These are phyloP conservation scores for Calendula officinalis DNA, from an alignment of 129 eudicot species.

Conservation along the genomic window DNA sequence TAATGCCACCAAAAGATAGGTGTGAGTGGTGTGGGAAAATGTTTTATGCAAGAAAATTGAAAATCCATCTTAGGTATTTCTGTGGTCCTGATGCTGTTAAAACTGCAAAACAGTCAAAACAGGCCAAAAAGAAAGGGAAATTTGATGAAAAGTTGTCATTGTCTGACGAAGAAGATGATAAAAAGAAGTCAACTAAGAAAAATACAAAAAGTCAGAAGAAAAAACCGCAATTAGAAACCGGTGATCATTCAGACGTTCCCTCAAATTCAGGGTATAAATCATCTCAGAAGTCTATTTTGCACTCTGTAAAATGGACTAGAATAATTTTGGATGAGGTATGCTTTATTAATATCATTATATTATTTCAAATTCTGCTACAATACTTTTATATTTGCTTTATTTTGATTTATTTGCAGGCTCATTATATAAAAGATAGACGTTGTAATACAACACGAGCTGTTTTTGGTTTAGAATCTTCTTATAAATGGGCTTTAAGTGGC, in stretches of 20 bases:
- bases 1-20: slow-evolving; percentile 76
- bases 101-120: slow-evolving; percentile 79
- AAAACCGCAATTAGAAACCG: slow-evolving; percentile 24
- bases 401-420: slow-evolving; percentile 56
- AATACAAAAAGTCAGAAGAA: slow-evolving; percentile 28
- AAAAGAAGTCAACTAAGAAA: slow-evolving; percentile 26
- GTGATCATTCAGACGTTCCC: slow-evolving; percentile 26
- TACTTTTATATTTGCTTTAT: not conserved
- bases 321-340: slow-evolving; percentile 85
- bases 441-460: slow-evolving; percentile 87
- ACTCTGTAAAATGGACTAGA: slow-evolving; percentile 80
- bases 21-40: slow-evolving; percentile 81
- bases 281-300: slow-evolving; percentile 55
- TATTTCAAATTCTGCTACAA: not conserved
- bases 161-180: slow-evolving; percentile 30
- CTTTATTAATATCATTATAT: not conserved
- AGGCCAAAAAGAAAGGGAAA: slow-evolving; percentile 51
- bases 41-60: slow-evolving; percentile 44
- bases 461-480: slow-evolving; percentile 78
- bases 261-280: slow-evolving; percentile 26
- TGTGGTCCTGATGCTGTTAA: slow-evolving; percentile 79
- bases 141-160: slow-evolving; percentile 19
- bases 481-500: slow-evolving; percentile 98
- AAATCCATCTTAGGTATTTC: slow-evolving; percentile 59
- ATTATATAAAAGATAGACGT: slow-evolving; percentile 81